Evolutionary conservation across 768 basidiomycete species (phyloP).

Genomic region (Albatrellus ellisii): DNA sequence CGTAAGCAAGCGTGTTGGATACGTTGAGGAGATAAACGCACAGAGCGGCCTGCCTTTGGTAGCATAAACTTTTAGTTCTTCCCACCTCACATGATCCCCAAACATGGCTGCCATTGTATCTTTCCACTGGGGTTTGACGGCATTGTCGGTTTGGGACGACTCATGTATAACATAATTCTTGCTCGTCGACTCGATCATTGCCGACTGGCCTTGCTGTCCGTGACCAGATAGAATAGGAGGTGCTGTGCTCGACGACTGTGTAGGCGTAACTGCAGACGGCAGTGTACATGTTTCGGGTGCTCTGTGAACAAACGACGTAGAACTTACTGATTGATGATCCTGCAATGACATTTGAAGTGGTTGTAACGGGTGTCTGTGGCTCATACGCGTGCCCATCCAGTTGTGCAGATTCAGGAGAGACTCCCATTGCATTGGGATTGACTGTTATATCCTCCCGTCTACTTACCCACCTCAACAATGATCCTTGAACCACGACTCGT

Average conservation of each 20-base stretch:
- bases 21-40: constrained; percentile 19
- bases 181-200: constrained; percentile 22
- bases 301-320: no score
- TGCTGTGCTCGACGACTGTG: not conserved
- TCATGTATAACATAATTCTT: constrained; percentile 70
- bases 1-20: not conserved
- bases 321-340: not conserved
- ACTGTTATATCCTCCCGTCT: constrained; percentile 44
- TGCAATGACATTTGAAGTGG: not conserved
- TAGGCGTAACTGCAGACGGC: not conserved
- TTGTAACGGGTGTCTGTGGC: constrained; percentile 2
- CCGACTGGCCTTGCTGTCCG: not conserved
- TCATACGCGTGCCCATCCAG: not conserved
- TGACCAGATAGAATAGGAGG: not conserved
- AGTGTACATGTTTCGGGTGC: not conserved
- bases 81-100: constrained; percentile 77
- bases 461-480: constrained; percentile 62
- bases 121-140: constrained; percentile 44
- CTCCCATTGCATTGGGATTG: constrained; percentile 16
- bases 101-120: constrained; percentile 77
- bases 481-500: constrained; percentile 48
- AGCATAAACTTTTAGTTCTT: constrained; percentile 49
- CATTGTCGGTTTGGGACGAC: constrained; percentile 29
- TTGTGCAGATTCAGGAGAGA: constrained; percentile 22
- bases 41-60: constrained; percentile 54